Conservation (phyloP, 2,329 filamentous ascomycete species). For the Arthrobotrys iridis region DNA sequence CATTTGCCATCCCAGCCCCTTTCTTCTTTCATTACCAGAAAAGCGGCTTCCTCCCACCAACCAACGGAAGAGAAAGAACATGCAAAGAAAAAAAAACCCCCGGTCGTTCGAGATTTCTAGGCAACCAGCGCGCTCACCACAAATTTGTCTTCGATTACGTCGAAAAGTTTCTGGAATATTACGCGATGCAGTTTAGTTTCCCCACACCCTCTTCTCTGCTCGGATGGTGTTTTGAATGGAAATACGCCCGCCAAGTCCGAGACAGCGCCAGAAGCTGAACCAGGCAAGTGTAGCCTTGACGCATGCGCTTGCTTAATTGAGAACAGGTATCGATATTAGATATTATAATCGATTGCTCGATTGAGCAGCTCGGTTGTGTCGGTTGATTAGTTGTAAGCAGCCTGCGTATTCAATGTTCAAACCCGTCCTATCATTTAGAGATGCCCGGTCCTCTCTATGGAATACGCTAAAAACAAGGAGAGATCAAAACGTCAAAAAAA, state of each 20-base stretch:
- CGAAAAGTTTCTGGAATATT: constrained; percentile 49
- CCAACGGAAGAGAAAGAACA: constrained; percentile 9
- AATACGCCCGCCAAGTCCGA: constrained; percentile 40
- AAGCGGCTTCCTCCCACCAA: constrained; percentile 32
- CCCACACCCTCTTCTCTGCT: constrained; percentile 13
- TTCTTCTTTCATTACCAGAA: constrained; percentile 1
- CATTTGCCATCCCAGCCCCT: constrained; percentile 26
- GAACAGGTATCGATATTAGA: constrained; percentile 42
- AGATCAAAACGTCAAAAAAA: constrained; percentile 8
- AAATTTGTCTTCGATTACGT: constrained; percentile 20
- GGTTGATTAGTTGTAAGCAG: constrained; percentile 32
- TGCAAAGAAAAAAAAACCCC: constrained; percentile 13
- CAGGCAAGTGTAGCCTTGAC: constrained; percentile 51
- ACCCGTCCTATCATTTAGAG: constrained; percentile 22
- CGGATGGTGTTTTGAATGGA: constrained; percentile 25
- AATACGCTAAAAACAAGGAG: constrained; percentile 30
- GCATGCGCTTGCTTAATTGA: constrained; percentile 44
- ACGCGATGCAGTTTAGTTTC: constrained; percentile 46
- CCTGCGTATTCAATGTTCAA: constrained; percentile 25
- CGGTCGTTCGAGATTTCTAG: constrained; percentile 37
- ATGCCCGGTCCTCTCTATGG: constrained; percentile 11
- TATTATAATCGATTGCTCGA: constrained; percentile 43
- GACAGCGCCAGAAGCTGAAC: constrained; percentile 38
- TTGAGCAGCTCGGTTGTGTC: constrained; percentile 47
- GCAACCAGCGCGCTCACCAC: constrained; percentile 49